Evolutionary conservation across 805 yeast species (phyloP).

Genomic region (Jamesozyma hellenica): DNA sequence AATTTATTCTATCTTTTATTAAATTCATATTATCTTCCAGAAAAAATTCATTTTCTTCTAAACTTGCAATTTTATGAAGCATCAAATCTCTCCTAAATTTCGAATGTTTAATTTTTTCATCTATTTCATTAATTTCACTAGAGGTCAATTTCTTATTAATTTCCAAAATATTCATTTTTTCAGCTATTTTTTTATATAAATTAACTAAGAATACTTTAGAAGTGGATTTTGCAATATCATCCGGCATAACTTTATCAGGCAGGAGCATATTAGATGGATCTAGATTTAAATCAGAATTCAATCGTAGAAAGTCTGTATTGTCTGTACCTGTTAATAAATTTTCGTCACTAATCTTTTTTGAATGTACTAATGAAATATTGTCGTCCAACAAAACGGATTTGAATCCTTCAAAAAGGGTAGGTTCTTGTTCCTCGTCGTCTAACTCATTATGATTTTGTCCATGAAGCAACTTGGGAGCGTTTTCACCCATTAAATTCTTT

Average conservation of each 20-base stretch:
- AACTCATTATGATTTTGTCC: not conserved
- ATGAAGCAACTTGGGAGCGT: not conserved
- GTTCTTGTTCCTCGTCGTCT: slow-evolving; percentile 15
- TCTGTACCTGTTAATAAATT: not conserved
- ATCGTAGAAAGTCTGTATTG: not conserved
- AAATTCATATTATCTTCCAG: slow-evolving; percentile 40
- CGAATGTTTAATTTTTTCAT: slow-evolving; percentile 42
- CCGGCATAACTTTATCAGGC: not conserved
- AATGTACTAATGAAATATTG: slow-evolving; percentile 7
- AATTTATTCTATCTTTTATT: slow-evolving; percentile 35
- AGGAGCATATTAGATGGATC: not conserved
- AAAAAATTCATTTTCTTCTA: slow-evolving; percentile 52
- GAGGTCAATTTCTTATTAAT: slow-evolving; percentile 57
- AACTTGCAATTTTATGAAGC: slow-evolving; percentile 47
- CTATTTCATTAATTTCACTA: slow-evolving; percentile 55
- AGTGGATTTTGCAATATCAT: slow-evolving; percentile 9
- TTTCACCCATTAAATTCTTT: not conserved
- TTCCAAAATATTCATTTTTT: slow-evolving; percentile 45
- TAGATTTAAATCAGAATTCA: not conserved
- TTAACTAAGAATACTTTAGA: slow-evolving; percentile 32
- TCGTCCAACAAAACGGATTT: slow-evolving; percentile 35
- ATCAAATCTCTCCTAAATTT: slow-evolving; percentile 42
- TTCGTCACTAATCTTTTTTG: not conserved
- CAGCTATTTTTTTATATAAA: slow-evolving; percentile 34
- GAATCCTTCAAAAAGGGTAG: slow-evolving; percentile 62